Evolutionary conservation across 257 asterid genomes (phyloP), one percentile per base, ranked within the genome.

Genomic region (Galeopsis tetrahit): DNA sequence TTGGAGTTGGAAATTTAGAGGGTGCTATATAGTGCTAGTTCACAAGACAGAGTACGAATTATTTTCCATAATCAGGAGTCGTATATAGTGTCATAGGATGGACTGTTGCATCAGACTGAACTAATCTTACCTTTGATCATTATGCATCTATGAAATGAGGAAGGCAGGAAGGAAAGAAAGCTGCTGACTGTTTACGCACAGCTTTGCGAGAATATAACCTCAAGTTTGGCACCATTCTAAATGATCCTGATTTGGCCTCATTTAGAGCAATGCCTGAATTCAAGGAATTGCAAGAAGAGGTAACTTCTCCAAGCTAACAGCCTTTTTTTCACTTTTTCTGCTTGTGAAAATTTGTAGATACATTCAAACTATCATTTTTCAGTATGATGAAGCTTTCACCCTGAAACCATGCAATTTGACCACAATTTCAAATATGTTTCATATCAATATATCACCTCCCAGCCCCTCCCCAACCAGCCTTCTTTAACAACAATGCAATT

Each of bases 171-270:
- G 97, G 88, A 60, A 86, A 85, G 79, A 88, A 85, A 82, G 96
- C 93, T 63, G 96, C 96, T 14, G 97, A 88, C 60, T 88, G 95
- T 83, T 81, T 94, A 75, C 95, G 99, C 58, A 85, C 87, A n/a
- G 97, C 99, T 81, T 85, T 94, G 79, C 90, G 81, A 87, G 92
- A 91, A 39, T 94, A 91, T 73, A 71, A 78, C 78, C 90, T 94
- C 49, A 94, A 91, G 85, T 94, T 94, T 75, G 89, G 93, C 73
- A 94, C 97, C 72, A 91, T 94, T 72, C 79, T 94, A 14, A 94
- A 91, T 77, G 99, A 94, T 85, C 97, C 99, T 32, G 99, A 94
- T 83, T 85, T 94, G 82, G 99, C 97, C 78, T 85, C 99, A 69
- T 94, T 94, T 71, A 85, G 99, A 80, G 93, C 96, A 32, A 85